Conservation (phyloP, 2,329 filamentous ascomycete species). For the Trichoderma sp. region DNA sequence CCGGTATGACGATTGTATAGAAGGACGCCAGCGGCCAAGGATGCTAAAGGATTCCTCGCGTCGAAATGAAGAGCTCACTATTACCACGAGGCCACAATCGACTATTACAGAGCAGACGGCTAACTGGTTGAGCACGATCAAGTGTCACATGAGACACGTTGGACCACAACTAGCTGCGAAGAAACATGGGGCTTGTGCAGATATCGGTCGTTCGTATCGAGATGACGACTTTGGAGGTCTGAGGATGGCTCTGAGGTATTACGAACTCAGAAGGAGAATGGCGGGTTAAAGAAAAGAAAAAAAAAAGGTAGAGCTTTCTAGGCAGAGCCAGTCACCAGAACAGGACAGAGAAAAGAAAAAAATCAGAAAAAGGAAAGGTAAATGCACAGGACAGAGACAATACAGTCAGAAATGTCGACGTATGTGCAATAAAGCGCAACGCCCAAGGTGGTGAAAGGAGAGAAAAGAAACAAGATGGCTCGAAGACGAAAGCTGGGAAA, state of each 20-base stretch:
- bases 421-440: slow-evolving; percentile 28
- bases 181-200: slow-evolving; percentile 33
- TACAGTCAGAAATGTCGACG: slow-evolving; percentile 26
- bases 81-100: slow-evolving; percentile 42
- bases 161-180: slow-evolving; percentile 30
- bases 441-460: slow-evolving; percentile 26
- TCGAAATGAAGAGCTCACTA: slow-evolving; percentile 41
- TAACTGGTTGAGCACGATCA: slow-evolving; percentile 27
- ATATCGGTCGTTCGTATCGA: slow-evolving; percentile 24
- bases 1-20: slow-evolving; percentile 32
- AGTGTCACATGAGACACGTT: slow-evolving; percentile 34
- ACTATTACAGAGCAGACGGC: slow-evolving; percentile 26
- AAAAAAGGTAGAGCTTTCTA: slow-evolving; percentile 26
- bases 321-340: slow-evolving; percentile 23
- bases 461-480: slow-evolving; percentile 22
- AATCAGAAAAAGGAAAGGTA: slow-evolving; percentile 29
- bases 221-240: slow-evolving; percentile 21
- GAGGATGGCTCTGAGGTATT: slow-evolving; percentile 26
- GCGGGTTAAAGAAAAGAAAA: slow-evolving; percentile 28
- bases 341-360: slow-evolving; percentile 27
- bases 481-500: slow-evolving; percentile 30
- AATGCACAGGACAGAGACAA: slow-evolving; percentile 27
- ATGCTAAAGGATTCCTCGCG: slow-evolving; percentile 41
- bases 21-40: slow-evolving; percentile 58
- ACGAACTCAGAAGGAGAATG: slow-evolving; percentile 28